Evolutionary conservation across 202 grass and related monocot species (phyloP), one percentile per base, ranked within the genome.

Genomic region (Cymbopogon flexuosus): DNA sequence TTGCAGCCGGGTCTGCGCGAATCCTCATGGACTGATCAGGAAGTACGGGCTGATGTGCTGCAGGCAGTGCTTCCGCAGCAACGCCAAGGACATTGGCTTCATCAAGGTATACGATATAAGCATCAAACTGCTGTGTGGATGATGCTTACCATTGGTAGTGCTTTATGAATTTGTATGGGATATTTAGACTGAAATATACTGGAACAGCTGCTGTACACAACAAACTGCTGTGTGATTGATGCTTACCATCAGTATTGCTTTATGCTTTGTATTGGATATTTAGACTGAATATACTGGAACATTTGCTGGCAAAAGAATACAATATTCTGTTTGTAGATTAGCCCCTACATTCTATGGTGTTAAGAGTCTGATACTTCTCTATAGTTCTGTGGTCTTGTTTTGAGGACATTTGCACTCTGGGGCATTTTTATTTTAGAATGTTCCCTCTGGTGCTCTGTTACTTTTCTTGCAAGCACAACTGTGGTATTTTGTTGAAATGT

Each of bases 11-110:
- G 93, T 97, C 34, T 93, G 93, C n/a, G 91, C 85, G 0, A 97
- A 97, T 40, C 85, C 93, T 15, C 91, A 93, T 86, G 93, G 86
- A 60, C 42, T 97, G 60, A 91, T 97, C 84, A 93, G 93, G 91
- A 97, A 97, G 79, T 93, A 97, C 0, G 91, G 93, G 4, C 87
- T 93, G 29, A 93, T 91, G 91, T 91, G 89, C 77, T 97, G 93
- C 88, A 76, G 93, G 10, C 93, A 97, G 78, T 97, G 93, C 40
- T 93, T 97, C 86, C 93, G 86, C 75, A 97, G 88, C 86, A 91
- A 91, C 1, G 93, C 93, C 81, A 97, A 97, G 89, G 81, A 85
- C 72, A 97, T 93, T 35, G 93, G 91, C 62, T 97, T 97, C 77
- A 88, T 97, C 88, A 97, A 93, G 93, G 93, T 97, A 86, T 73